Percentiles rank a stretch among this genome's conserved stretches.
phyloP scores from a whole-genome alignment of 176 grass and related monocot species.

The Neostapfia colusana region DNA sequence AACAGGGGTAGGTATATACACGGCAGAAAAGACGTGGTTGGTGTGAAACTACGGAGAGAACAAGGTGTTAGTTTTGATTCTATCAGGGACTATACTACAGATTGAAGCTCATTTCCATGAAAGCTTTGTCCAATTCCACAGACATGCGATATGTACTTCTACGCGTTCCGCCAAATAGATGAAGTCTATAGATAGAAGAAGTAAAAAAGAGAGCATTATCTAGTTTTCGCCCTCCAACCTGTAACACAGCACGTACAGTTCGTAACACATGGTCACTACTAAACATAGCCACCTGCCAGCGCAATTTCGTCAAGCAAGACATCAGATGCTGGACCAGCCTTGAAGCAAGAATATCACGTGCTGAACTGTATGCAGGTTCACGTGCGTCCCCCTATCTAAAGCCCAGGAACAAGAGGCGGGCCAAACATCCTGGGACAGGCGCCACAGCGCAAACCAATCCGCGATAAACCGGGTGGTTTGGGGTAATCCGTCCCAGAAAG shows the following conservation, averaged over 20 bases:
- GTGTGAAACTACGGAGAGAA: constrained; percentile 5
- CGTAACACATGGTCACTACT: not conserved
- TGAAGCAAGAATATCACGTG: not conserved
- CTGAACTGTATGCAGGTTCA: not conserved
- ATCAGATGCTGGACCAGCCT: not conserved
- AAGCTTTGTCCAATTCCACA: not conserved
- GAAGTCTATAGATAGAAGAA: not conserved
- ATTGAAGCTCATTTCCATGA: not conserved
- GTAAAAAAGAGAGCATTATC: not conserved
- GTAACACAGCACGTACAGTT: not conserved
- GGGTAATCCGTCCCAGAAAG: not conserved
- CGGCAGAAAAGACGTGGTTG: not conserved
- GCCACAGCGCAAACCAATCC: not conserved
- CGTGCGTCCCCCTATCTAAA: too few relatives aligned
- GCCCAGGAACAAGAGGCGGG: not conserved
- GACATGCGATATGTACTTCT: not conserved
- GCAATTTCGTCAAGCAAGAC: not conserved
- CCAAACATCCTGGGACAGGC: not conserved
- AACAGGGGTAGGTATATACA: not conserved
- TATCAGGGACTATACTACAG: not conserved
- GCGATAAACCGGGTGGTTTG: not conserved
- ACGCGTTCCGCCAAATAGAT: not conserved
- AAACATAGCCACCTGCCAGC: not conserved
- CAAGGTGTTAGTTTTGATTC: not conserved
- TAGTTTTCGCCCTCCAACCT: not conserved